Evolutionary conservation across 225 moss, liverwort and hornwort species (phyloP).

Genomic region (Marchantia paleacea): DNA sequence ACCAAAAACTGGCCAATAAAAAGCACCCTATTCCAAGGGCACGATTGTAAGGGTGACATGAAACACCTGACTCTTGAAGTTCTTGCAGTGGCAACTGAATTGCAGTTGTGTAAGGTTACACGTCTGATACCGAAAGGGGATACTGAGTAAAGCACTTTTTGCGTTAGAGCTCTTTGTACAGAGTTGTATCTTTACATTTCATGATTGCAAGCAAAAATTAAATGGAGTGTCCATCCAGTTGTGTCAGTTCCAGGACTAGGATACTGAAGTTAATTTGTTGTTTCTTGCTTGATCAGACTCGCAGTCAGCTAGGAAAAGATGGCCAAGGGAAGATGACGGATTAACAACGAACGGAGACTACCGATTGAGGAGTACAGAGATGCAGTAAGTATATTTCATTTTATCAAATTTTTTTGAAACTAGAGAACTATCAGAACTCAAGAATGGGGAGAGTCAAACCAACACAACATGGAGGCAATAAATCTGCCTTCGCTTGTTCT

Average conservation of each 20-base stretch:
- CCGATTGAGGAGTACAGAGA: constrained; percentile 63
- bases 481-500: neutral
- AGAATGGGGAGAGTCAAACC: neutral
- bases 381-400: constrained; percentile 27
- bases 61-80: neutral
- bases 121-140: too few species aligned
- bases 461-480: neutral
- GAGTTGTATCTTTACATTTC: too few species aligned
- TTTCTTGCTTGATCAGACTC: constrained; percentile 45
- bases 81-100: too few species aligned
- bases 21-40: constrained; percentile 87
- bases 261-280: neutral
- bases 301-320: constrained; percentile 70
- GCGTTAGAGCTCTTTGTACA: too few species aligned
- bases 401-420: neutral
- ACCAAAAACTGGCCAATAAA: constrained; percentile 96
- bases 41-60: constrained; percentile 56
- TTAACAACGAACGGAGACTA: constrained; percentile 70
- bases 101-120: too few species aligned
- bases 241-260: neutral
- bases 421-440: neutral
- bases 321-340: constrained; percentile 66
- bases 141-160: too few species aligned
- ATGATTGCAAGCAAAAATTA: neutral
- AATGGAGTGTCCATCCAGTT: neutral